phyloP scores from a whole-genome alignment of 192 early-diverging fungal species.

The Backusella psychrophila region DNA sequence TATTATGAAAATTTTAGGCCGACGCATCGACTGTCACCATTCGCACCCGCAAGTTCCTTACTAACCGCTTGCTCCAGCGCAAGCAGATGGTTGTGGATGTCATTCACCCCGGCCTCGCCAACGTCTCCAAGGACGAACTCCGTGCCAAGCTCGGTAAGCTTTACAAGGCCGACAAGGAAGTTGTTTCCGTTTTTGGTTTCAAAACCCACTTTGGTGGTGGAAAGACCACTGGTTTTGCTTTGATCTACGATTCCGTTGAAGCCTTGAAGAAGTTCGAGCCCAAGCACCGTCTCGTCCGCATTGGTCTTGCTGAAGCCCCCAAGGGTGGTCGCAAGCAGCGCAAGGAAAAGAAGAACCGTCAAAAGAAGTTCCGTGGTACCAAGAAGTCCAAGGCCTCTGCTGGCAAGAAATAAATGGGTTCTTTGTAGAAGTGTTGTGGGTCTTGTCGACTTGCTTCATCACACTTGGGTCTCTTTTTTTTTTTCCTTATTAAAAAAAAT shows the following conservation, averaged over 20 bases:
- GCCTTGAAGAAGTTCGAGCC: conserved; percentile 98
- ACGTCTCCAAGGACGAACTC: conserved; percentile 90
- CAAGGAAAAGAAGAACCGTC: conserved; percentile 99
- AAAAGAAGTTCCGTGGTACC: conserved; percentile 98
- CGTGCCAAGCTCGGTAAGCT: conserved; percentile 93
- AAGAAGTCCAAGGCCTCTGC: conserved; percentile 79
- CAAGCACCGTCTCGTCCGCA: conserved; percentile 85
- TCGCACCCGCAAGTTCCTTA: conserved; percentile 99
- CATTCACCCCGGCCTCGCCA: conserved; percentile 91
- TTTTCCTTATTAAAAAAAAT: neutral
- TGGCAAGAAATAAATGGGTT: conserved; percentile 34
- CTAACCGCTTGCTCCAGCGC: conserved; percentile 96
- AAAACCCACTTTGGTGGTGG: conserved; percentile 96
- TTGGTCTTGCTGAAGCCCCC: conserved; percentile 61
- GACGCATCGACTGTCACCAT: conserved; percentile 79
- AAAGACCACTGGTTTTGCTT: conserved; percentile 91
- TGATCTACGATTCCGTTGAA: conserved; percentile 95
- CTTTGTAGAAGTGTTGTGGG: neutral
- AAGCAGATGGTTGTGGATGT: conserved; percentile 98
- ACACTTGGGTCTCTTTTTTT: neutral
- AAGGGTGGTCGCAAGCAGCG: conserved; percentile 94
- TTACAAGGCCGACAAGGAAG: conserved; percentile 90
- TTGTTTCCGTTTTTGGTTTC: conserved; percentile 93
- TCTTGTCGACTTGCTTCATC: neutral
- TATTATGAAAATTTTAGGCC: conserved; percentile 19